A percentile compares a stretch with the other conserved stretches of the same genome.
Conservation (phyloP, 2,329 filamentous ascomycete species). For the Incumbomyces lentus region DNA sequence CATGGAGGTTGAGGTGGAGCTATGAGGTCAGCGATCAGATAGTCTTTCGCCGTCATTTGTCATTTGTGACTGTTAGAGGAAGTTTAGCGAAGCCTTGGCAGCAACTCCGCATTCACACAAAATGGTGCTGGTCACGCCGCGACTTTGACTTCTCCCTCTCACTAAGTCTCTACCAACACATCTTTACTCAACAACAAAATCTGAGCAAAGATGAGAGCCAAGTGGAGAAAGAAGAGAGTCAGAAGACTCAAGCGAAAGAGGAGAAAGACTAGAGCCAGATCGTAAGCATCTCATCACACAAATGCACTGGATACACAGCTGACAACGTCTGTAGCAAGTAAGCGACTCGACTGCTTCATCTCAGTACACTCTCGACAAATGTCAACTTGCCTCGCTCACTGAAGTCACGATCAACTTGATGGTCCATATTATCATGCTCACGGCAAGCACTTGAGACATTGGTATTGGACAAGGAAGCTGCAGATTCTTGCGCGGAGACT, state of each 20-base stretch:
- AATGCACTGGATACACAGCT: conserved; percentile 20
- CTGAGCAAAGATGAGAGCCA: conserved; percentile 61
- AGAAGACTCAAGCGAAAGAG: conserved; percentile 99
- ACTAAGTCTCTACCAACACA: conserved; percentile 7
- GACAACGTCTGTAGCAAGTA: conserved; percentile 49
- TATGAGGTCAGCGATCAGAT: too few species aligned
- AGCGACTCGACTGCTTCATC: conserved; percentile 50
- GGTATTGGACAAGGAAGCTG: conserved; percentile 5
- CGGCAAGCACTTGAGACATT: conserved; percentile 9
- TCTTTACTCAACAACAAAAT: conserved; percentile 8
- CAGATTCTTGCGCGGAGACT: conserved; percentile 2
- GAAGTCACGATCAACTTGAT: conserved; percentile 8
- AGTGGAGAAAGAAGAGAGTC: conserved; percentile 99
- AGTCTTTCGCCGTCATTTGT: too few species aligned
- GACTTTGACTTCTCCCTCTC: neutral
- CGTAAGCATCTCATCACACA: conserved; percentile 50
- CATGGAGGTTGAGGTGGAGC: too few species aligned
- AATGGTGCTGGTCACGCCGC: neutral
- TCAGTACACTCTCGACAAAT: conserved; percentile 33
- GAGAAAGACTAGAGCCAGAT: conserved; percentile 98
- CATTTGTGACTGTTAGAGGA: neutral
- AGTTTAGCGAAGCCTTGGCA: neutral
- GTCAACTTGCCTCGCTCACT: conserved; percentile 15
- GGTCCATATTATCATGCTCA: conserved; percentile 8
- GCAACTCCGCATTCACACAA: neutral